A percentile compares a stretch with the other conserved stretches of the same genome.
Conservation (phyloP, 768 basidiomycete species). For the Leucocoprinus birnbaumii region DNA sequence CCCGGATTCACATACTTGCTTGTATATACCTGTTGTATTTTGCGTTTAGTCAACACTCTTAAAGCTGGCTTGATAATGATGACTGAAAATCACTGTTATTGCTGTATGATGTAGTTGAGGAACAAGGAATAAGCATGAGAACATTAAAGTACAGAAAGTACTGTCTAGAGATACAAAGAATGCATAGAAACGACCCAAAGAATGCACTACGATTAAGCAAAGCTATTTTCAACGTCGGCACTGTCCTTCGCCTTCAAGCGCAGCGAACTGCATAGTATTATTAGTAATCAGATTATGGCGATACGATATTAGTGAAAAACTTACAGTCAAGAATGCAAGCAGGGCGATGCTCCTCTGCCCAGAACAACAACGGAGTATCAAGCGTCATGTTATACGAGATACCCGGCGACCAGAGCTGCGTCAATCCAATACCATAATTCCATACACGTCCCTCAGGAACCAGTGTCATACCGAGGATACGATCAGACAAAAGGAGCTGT, state of each 20-base stretch:
- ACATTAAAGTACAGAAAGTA: conserved; percentile 9
- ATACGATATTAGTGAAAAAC: conserved; percentile 25
- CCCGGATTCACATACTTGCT: neutral
- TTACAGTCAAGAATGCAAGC: conserved; percentile 89
- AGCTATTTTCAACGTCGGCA: conserved; percentile 93
- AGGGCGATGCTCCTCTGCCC: conserved; percentile 94
- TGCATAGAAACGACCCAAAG: neutral
- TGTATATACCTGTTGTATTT: neutral
- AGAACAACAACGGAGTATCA: conserved; percentile 93
- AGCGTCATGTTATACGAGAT: conserved; percentile 80
- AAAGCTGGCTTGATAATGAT: too few species aligned
- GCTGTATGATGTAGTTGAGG: conserved; percentile 1
- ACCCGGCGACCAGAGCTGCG: conserved; percentile 85
- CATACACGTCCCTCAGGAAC: conserved; percentile 93
- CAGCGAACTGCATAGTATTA: conserved; percentile 65
- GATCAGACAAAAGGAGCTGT: conserved; percentile 89
- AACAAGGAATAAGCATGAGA: neutral
- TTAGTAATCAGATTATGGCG: neutral
- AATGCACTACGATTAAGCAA: conserved; percentile 52
- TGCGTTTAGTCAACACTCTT: neutral
- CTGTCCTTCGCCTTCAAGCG: conserved; percentile 90
- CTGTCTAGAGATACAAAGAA: conserved; percentile 3
- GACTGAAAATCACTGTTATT: too few species aligned
- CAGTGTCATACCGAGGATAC: conserved; percentile 92
- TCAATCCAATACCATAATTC: conserved; percentile 95